Percentiles rank a stretch among this genome's conserved stretches.
Conservation (phyloP, 2,329 filamentous ascomycete species). For the Colletotrichum lindemuthianum region DNA sequence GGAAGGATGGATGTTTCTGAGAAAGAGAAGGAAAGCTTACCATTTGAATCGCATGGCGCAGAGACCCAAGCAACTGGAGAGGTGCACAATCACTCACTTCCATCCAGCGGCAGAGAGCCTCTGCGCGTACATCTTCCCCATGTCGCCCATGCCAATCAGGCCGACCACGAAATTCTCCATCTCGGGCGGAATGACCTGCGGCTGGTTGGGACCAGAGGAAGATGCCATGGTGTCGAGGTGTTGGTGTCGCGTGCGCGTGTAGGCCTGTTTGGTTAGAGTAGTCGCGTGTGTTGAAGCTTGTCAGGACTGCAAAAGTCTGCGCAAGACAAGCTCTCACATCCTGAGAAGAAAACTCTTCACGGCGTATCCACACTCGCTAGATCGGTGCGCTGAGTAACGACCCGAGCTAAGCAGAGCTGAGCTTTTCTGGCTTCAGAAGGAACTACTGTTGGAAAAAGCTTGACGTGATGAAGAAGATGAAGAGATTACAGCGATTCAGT, state of each 20-base stretch:
- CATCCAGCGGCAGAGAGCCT: conserved; percentile 90
- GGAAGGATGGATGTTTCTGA: conserved; percentile 16
- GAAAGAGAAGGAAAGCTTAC: conserved; percentile 47
- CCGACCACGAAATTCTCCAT: conserved; percentile 83
- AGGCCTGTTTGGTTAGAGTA: conserved; percentile 4
- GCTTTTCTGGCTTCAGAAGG: not conserved
- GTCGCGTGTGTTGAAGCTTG: not conserved
- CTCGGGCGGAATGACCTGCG: conserved; percentile 46
- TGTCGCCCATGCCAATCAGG: conserved; percentile 98
- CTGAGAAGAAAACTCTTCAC: conserved; percentile 25
- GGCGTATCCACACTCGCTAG: not conserved
- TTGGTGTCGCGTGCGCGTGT: not conserved
- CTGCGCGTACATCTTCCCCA: conserved; percentile 98
- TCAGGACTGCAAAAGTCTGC: conserved; percentile 31
- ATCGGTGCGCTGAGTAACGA: conserved; percentile 10
- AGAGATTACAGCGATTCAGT: conserved; percentile 6
- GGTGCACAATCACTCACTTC: conserved; percentile 71
- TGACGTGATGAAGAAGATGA: conserved; percentile 9
- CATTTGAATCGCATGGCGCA: conserved; percentile 39
- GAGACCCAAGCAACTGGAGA: conserved; percentile 17
- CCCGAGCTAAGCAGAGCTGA: not conserved
- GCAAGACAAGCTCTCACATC: conserved; percentile 35
- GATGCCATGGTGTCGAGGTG: conserved; percentile 31
- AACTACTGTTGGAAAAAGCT: not conserved
- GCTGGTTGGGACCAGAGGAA: conserved; percentile 22